Conservation (phyloP, 2,329 filamentous ascomycete species). For the Magnaporthales sp. region DNA sequence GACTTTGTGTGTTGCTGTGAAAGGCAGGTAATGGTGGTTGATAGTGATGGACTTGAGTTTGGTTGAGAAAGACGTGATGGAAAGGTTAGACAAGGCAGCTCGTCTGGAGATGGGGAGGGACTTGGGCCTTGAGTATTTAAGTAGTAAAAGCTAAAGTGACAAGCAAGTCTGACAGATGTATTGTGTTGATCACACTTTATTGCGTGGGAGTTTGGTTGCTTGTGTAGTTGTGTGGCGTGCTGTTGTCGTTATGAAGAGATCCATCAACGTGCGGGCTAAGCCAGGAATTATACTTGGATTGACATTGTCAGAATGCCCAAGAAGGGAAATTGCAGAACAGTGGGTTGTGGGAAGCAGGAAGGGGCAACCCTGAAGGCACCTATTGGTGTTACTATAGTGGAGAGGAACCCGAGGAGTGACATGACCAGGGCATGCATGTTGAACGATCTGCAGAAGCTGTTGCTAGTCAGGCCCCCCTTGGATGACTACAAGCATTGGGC, state of each 20-base stretch:
- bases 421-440: background rate
- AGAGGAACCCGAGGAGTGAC: background rate
- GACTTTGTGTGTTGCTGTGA: background rate
- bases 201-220: background rate
- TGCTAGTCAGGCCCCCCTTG: slow-evolving; percentile 2
- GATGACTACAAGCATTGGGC: background rate
- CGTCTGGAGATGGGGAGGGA: background rate
- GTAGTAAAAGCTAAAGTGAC: background rate
- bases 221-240: slow-evolving; percentile 5
- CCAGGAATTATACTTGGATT: background rate
- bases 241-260: background rate
- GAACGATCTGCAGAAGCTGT: slow-evolving; percentile 1
- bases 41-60: background rate
- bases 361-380: background rate
- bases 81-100: background rate
- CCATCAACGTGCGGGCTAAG: background rate
- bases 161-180: background rate
- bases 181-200: background rate
- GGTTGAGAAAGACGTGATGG: background rate
- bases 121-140: background rate
- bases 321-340: background rate
- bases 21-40: background rate
- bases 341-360: background rate
- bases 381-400: background rate
- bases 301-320: background rate